A percentile compares a stretch with the other conserved stretches of the same genome.
These are phyloP conservation scores for Prototheca stagnorum DNA, from an alignment of 163 green algal species.

Conservation along the genomic window DNA sequence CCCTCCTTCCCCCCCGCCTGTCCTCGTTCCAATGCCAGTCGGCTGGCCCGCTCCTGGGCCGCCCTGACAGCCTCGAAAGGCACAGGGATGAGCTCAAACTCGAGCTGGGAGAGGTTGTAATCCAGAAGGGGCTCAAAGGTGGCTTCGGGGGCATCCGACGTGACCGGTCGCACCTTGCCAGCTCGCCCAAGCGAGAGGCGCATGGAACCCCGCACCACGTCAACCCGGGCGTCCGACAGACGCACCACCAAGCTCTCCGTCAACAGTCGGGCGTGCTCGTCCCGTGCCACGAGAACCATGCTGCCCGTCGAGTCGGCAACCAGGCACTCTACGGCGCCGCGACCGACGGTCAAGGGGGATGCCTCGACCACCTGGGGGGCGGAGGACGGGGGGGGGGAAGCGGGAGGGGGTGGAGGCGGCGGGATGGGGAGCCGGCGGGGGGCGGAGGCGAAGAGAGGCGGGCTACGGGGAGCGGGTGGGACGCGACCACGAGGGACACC, in stretches of 20 bases:
- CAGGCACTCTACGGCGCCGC: constrained; percentile 43
- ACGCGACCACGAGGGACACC: too few relatives aligned
- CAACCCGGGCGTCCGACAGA: constrained; percentile 29
- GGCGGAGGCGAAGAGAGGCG: too few relatives aligned
- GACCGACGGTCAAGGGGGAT: background rate
- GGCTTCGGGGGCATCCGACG: too few relatives aligned
- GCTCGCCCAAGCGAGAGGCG: too few relatives aligned
- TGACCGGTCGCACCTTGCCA: too few relatives aligned
- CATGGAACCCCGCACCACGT: too few relatives aligned
- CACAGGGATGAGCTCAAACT: constrained; percentile 4
- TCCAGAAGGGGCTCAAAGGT: too few relatives aligned
- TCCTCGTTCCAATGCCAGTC: too few relatives aligned
- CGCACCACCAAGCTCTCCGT: background rate
- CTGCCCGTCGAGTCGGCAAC: constrained; percentile 65
- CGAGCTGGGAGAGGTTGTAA: constrained; percentile 56
- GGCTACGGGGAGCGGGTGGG: too few relatives aligned
- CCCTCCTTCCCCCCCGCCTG: too few relatives aligned
- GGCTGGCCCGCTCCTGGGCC: too few relatives aligned
- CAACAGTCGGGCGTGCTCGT: constrained; percentile 46
- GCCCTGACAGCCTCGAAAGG: too few relatives aligned
- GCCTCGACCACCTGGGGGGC: background rate
- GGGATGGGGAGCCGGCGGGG: background rate
- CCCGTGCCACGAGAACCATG: constrained; percentile 63
- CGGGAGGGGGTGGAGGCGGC: background rate
- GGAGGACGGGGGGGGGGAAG: background rate